Conservation (phyloP, 768 basidiomycete genomes). For the Coprinellus aureogranulatus region DNA sequence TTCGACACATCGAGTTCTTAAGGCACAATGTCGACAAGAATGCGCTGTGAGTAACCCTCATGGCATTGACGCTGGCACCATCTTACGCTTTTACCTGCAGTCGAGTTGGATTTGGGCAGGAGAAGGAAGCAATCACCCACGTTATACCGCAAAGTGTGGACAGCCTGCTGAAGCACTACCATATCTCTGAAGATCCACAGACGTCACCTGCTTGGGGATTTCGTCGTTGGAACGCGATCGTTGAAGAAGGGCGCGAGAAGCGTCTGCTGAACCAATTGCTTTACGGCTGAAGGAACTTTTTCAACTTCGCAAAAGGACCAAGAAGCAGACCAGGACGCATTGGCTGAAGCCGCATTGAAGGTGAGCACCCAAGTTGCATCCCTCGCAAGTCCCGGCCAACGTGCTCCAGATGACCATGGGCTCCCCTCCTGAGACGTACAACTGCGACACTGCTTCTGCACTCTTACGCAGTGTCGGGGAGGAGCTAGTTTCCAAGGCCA, state of each 20-base stretch:
- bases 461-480: slow-evolving; percentile 61
- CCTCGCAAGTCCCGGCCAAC: background rate
- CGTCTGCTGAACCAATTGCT: slow-evolving; percentile 55
- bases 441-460: slow-evolving; percentile 53
- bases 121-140: slow-evolving; percentile 29
- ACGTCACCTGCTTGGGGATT: slow-evolving; percentile 60
- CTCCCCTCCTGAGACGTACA: slow-evolving; percentile 67
- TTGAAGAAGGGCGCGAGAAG: slow-evolving; percentile 77
- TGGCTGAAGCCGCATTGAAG: slow-evolving; percentile 75
- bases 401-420: slow-evolving; percentile 71
- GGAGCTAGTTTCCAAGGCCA: slow-evolving; percentile 51
- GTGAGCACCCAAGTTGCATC: slow-evolving; percentile 30
- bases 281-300: slow-evolving; percentile 44
- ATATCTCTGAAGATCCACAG: slow-evolving; percentile 46
- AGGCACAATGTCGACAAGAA: slow-evolving; percentile 82
- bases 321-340: slow-evolving; percentile 38
- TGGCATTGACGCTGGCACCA: background rate
- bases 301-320: slow-evolving; percentile 24
- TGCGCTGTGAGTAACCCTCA: slow-evolving; percentile 62
- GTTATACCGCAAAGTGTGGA: slow-evolving; percentile 43
- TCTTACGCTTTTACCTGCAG: slow-evolving; percentile 31
- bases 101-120: slow-evolving; percentile 61
- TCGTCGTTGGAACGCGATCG: slow-evolving; percentile 68
- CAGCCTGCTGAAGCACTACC: slow-evolving; percentile 44
- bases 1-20: slow-evolving; percentile 78